Conservation (phyloP, 805 yeast species). For the Hanseniaspora taiwanica region DNA sequence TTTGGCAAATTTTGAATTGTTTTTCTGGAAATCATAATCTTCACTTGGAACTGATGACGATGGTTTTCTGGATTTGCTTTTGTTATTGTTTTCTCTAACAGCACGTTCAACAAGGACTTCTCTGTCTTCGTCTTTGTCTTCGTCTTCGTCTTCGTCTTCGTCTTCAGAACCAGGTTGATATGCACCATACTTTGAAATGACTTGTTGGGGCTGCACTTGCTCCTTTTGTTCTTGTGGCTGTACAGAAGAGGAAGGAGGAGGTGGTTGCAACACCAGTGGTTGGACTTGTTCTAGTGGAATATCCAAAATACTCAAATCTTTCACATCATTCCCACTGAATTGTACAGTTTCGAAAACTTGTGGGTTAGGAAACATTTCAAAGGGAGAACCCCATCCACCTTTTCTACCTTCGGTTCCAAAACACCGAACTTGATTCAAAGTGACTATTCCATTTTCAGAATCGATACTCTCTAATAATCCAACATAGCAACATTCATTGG, state of each 20-base stretch:
- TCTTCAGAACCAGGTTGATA: slow-evolving; percentile 9
- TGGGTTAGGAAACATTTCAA: slow-evolving; percentile 61
- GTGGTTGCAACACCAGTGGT: slow-evolving; percentile 31
- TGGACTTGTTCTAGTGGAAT: slow-evolving; percentile 48
- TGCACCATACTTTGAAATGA: slow-evolving; percentile 5
- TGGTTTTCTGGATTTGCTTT: slow-evolving; percentile 4
- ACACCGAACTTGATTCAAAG: slow-evolving; percentile 64
- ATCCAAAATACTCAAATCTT: slow-evolving; percentile 77
- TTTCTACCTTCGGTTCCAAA: slow-evolving; percentile 90
- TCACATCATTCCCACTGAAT: slow-evolving; percentile 85
- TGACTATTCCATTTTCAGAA: slow-evolving; percentile 82
- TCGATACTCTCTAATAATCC: slow-evolving; percentile 81
- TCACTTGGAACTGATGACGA: slow-evolving; percentile 28
- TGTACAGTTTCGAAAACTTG: slow-evolving; percentile 62
- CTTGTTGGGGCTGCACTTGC: slow-evolving; percentile 10
- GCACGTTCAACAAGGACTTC: slow-evolving; percentile 2
- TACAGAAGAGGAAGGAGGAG: slow-evolving; percentile 9
- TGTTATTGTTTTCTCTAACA: too few species aligned
- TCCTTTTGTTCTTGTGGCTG: slow-evolving; percentile 7
- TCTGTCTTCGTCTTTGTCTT: neutral
- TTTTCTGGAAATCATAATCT: slow-evolving; percentile 65
- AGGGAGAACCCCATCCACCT: slow-evolving; percentile 37
- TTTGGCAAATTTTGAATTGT: slow-evolving; percentile 58
- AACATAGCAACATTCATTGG: slow-evolving; percentile 47
- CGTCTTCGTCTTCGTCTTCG: slow-evolving; percentile 21